Evolutionary conservation across 2,329 filamentous ascomycete genomes (phyloP).

Genomic region (Plenodomus lindquistii): DNA sequence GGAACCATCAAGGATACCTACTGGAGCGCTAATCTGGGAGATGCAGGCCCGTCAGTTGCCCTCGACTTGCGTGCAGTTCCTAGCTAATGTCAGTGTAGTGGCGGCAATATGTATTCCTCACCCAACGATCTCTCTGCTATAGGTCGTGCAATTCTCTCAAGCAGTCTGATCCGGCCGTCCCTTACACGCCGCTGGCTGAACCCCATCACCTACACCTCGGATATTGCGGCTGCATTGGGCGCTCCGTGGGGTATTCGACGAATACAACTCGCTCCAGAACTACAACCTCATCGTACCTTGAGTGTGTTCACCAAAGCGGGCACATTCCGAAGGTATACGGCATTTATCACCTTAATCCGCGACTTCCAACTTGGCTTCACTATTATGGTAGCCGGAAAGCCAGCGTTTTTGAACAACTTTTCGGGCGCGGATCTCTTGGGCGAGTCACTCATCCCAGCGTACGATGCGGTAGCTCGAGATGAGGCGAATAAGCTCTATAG

Average conservation of each 20-base stretch:
- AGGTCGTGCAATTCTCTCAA: constrained; percentile 46
- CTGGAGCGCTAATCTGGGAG: constrained; percentile 24
- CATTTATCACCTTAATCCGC: constrained; percentile 47
- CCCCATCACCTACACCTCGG: constrained; percentile 44
- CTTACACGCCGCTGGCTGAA: constrained; percentile 50
- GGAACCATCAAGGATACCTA: constrained; percentile 22
- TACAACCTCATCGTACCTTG: constrained; percentile 15
- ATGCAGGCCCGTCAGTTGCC: constrained; percentile 22
- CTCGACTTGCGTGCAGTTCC: background rate
- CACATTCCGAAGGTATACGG: constrained; percentile 48
- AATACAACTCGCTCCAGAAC: constrained; percentile 11
- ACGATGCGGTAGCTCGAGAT: constrained; percentile 33
- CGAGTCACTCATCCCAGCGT: constrained; percentile 20
- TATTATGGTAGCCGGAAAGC: constrained; percentile 41
- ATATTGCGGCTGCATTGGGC: constrained; percentile 38
- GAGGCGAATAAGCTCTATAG: constrained; percentile 32
- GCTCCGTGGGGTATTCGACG: constrained; percentile 48
- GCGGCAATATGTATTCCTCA: constrained; percentile 41
- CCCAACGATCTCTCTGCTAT: constrained; percentile 43
- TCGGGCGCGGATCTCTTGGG: constrained; percentile 12
- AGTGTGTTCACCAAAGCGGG: constrained; percentile 52
- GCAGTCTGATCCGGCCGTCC: constrained; percentile 38
- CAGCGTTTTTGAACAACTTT: constrained; percentile 7
- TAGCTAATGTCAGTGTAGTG: constrained; percentile 15
- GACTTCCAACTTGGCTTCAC: constrained; percentile 52